A percentile compares a stretch with the other conserved stretches of the same genome.
These are phyloP conservation scores for Claviceps humidiphila DNA, from an alignment of 2,329 filamentous ascomycete species.

Conservation along the genomic window DNA sequence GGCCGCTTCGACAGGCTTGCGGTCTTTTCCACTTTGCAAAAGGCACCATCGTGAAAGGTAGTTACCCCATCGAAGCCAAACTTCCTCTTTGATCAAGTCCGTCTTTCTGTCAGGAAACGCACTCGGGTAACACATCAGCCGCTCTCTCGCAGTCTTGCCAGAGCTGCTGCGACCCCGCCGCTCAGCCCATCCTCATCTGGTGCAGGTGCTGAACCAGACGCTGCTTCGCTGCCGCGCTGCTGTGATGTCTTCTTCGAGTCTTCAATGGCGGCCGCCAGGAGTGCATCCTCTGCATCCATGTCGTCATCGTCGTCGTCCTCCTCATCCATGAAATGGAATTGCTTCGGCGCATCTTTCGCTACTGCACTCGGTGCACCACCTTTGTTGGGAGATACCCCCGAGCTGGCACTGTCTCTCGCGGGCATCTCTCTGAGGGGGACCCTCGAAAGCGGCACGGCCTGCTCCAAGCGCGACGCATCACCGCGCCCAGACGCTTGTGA, in stretches of 20 bases:
- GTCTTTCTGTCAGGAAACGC: not conserved
- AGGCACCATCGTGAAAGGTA: no score
- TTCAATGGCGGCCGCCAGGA: constrained; percentile 34
- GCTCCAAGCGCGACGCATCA: constrained; percentile 17
- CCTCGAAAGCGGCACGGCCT: constrained; percentile 26
- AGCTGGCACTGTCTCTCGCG: not conserved
- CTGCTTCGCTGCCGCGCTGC: constrained; percentile 13
- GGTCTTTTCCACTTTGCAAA: no score
- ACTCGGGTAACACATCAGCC: constrained; percentile 8
- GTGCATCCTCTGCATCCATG: constrained; percentile 27
- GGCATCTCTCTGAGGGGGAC: constrained; percentile 29
- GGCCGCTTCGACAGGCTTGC: no score
- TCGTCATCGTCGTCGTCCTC: constrained; percentile 29
- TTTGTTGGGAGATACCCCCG: constrained; percentile 2
- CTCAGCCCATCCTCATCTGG: constrained; percentile 25
- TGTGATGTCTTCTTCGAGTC: constrained; percentile 29
- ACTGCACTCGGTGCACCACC: constrained; percentile 1
- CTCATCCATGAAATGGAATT: constrained; percentile 27
- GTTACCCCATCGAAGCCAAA: no score
- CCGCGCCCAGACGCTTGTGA: constrained; percentile 11
- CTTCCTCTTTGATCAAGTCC: not conserved
- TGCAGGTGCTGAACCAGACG: constrained; percentile 7
- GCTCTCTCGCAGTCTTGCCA: constrained; percentile 42
- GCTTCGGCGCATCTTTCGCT: constrained; percentile 10
- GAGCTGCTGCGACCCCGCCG: constrained; percentile 46